Base-by-base conservation (phyloP, 2,329 filamentous ascomycete species). In the Cadophora sp. region DNA sequence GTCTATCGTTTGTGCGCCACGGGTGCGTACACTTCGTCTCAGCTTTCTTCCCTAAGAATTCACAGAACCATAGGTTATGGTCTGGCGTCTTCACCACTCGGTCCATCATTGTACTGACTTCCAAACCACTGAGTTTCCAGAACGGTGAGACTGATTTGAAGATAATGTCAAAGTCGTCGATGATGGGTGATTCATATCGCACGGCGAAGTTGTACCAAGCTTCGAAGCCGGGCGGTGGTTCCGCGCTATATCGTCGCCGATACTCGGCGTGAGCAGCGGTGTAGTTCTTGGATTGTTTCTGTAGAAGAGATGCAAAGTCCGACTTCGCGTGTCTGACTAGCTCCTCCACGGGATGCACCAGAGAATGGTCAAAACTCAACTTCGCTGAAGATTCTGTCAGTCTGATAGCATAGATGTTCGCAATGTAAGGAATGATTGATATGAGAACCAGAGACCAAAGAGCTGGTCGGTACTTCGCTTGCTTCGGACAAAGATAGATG, bases 101-200 rank as follows among this genome's bases (percentile, higher is more conserved):
- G 9, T 22, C 19, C 16, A 46, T 46, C 43, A 46, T 46, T 6
- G 19, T 19, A 22, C 19, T 46, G 19, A 46, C 43, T 22, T 46
- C 43, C 16, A n/a, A 4, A n/a, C 43, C 43, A 22, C 43, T 46
- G 16, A 46, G 43, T 46, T 22, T 46, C 16, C 16, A 9, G 9
- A 46, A n/a, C 3, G 19, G 43, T 5, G 43, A 46, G 22, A 46
- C 9, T 3, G 22, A 24, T 1, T 60, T 26, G 19, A 60, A 50
- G 9, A 65, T 65, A 1, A 16, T 22, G 29, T 65, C 63, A 27
- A 59, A 65, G 2, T 65, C 63, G 43, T 65, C 63, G 22, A 65
- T 60, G 55, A 65, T 60, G 11, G 53, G 63, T 27, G 63, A 65
- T 19, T 27, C 7, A 51, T 51, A 14, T 34, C 8, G 7, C 19